Conservation (phyloP, 2,329 filamentous ascomycete species). For the Bertia moriformis region DNA sequence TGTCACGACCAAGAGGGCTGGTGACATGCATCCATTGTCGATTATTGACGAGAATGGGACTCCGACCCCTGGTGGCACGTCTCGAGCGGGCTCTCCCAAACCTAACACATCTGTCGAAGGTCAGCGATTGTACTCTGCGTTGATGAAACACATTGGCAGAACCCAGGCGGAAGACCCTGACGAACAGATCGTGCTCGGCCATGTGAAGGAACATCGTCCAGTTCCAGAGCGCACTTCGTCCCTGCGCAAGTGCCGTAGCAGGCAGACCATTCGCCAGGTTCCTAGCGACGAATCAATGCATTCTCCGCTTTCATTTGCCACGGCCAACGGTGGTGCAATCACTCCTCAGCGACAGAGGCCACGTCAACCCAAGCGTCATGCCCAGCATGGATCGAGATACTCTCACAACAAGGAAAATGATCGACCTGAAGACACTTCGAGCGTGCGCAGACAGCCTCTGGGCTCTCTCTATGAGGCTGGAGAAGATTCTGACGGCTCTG, state of each 20-base stretch:
- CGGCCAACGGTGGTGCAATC: slow-evolving; percentile 8
- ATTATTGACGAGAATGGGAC: slow-evolving; percentile 26
- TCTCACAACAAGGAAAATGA: neutral
- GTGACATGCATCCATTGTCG: slow-evolving; percentile 12
- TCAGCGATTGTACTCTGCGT: neutral
- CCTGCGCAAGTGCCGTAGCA: slow-evolving; percentile 11
- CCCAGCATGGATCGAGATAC: neutral
- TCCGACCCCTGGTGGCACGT: too few species aligned
- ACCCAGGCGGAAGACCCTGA: slow-evolving; percentile 8
- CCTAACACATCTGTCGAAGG: neutral
- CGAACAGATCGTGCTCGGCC: slow-evolving; percentile 12
- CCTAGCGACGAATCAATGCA: slow-evolving; percentile 14
- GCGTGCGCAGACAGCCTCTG: too few species aligned
- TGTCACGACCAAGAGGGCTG: slow-evolving; percentile 13
- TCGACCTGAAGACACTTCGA: neutral
- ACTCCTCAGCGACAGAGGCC: slow-evolving; percentile 8
- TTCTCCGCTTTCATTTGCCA: slow-evolving; percentile 14
- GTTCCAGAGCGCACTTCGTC: neutral
- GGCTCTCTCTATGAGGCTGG: too few species aligned
- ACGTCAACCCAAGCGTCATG: slow-evolving; percentile 2
- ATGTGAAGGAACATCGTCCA: slow-evolving; percentile 3
- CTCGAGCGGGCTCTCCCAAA: too few species aligned
- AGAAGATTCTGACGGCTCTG: neutral
- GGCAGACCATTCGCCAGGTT: slow-evolving; percentile 13
- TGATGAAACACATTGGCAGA: neutral